These are phyloP conservation scores for Mycena olivaceomarginata DNA, from an alignment of 768 basidiomycete genomes.

Conservation along the genomic window DNA sequence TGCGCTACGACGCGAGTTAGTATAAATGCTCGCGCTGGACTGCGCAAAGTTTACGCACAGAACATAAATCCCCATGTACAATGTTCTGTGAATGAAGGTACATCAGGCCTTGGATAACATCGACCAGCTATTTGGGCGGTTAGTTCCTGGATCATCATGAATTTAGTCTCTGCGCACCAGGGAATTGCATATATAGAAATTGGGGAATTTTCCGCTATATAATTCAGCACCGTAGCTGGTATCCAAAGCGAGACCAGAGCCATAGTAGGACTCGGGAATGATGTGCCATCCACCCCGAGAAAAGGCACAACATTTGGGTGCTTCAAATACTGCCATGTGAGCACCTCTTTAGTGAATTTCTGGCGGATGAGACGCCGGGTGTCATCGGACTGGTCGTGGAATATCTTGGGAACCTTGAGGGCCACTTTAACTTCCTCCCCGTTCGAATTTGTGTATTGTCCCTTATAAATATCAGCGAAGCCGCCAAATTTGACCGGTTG, in stretches of 20 bases:
- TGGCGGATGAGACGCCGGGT: background rate
- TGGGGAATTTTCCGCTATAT: slow-evolving; percentile 25
- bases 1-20: slow-evolving; percentile 18
- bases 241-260: slow-evolving; percentile 26
- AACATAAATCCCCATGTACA: slow-evolving; percentile 19
- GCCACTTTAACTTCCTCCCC: slow-evolving; percentile 1
- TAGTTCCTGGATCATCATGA: no score
- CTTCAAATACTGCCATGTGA: background rate
- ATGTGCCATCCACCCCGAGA: background rate
- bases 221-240: slow-evolving; percentile 37
- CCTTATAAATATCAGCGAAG: slow-evolving; percentile 20
- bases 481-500: background rate
- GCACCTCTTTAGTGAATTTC: background rate
- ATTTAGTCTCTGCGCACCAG: background rate
- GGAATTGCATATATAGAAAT: slow-evolving; percentile 5
- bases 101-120: slow-evolving; percentile 5
- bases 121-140: background rate
- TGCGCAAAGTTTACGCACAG: background rate
- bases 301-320: slow-evolving; percentile 10
- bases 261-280: background rate
- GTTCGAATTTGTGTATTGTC: background rate
- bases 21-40: background rate
- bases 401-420: slow-evolving; percentile 2
- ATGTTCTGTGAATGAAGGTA: background rate
- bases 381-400: background rate